These are phyloP conservation scores for Aspergillus brunneoviolaceus DNA, from an alignment of 2,329 filamentous ascomycete species.

Conservation along the genomic window DNA sequence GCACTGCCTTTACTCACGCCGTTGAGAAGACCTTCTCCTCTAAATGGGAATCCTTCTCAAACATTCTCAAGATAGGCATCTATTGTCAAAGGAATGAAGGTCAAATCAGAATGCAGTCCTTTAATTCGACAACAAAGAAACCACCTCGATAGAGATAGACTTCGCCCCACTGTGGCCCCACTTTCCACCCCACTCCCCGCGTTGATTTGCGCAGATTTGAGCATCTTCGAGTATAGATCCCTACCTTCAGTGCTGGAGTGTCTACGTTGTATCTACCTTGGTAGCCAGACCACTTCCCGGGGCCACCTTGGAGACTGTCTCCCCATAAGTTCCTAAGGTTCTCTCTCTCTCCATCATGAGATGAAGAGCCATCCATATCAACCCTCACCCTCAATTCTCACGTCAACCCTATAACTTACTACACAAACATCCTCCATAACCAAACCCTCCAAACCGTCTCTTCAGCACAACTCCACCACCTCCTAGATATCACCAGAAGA, in stretches of 20 bases:
- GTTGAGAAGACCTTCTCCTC: no score
- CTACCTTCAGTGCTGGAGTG: background rate
- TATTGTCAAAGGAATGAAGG: no score
- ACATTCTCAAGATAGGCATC: no score
- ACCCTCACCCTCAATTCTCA: background rate
- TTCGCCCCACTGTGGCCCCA: background rate
- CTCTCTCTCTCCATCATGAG: no score
- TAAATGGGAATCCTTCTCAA: no score
- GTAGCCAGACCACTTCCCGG: background rate
- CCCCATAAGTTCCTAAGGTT: no score
- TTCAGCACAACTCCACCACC: background rate
- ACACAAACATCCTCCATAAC: no score
- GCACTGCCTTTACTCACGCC: no score
- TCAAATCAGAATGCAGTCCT: no score
- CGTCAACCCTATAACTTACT: no score
- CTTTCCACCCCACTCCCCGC: background rate
- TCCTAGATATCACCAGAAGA: slow-evolving; percentile 38
- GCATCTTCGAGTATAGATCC: slow-evolving; percentile 13
- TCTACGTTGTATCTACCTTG: slow-evolving; percentile 12
- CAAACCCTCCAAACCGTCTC: background rate
- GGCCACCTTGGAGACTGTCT: background rate
- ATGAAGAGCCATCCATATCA: no score
- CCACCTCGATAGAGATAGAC: background rate
- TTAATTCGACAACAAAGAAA: no score
- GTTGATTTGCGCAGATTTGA: slow-evolving; percentile 25